These are phyloP conservation scores for Penicillium desertorum DNA, from an alignment of 495 filamentous ascomycete species.

Conservation along the genomic window DNA sequence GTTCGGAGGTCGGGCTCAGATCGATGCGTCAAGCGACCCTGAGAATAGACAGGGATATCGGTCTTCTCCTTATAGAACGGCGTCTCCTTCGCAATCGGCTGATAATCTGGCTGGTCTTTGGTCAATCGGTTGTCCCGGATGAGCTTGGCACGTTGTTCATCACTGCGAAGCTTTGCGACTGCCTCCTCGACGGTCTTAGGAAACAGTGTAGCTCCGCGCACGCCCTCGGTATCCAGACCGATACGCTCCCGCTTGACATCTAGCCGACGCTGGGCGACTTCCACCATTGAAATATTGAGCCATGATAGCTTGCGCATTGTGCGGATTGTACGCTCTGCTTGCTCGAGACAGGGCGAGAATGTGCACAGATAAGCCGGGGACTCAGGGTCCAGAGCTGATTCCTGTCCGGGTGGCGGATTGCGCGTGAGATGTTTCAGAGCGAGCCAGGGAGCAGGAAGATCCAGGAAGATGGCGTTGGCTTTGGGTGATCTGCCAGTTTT, in stretches of 20 bases:
- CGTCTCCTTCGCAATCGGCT: slow-evolving; percentile 1
- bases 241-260: slow-evolving; percentile 82
- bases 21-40: slow-evolving; percentile 74
- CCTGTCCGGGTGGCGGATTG: slow-evolving; percentile 36
- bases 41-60: slow-evolving; percentile 43
- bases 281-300: slow-evolving; percentile 91
- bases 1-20: slow-evolving; percentile 87
- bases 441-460: slow-evolving; percentile 90
- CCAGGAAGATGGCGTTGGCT: slow-evolving; percentile 84
- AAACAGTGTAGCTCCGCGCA: slow-evolving; percentile 58
- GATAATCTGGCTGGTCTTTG: slow-evolving; percentile 4
- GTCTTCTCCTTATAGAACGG: slow-evolving; percentile 7
- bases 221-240: slow-evolving; percentile 59
- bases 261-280: slow-evolving; percentile 71
- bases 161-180: slow-evolving; percentile 62
- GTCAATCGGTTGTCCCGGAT: slow-evolving; percentile 45
- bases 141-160: slow-evolving; percentile 63
- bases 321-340: slow-evolving; percentile 80
- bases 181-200: slow-evolving; percentile 77
- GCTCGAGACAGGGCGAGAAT: slow-evolving; percentile 95
- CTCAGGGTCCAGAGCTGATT: slow-evolving; percentile 68
- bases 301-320: slow-evolving; percentile 75
- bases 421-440: slow-evolving; percentile 83
- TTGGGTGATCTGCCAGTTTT: slow-evolving; percentile 54
- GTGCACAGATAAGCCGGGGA: slow-evolving; percentile 76